phyloP scores from a whole-genome alignment of 257 asterid genomes.

The Oldenlandia corymbosa region DNA sequence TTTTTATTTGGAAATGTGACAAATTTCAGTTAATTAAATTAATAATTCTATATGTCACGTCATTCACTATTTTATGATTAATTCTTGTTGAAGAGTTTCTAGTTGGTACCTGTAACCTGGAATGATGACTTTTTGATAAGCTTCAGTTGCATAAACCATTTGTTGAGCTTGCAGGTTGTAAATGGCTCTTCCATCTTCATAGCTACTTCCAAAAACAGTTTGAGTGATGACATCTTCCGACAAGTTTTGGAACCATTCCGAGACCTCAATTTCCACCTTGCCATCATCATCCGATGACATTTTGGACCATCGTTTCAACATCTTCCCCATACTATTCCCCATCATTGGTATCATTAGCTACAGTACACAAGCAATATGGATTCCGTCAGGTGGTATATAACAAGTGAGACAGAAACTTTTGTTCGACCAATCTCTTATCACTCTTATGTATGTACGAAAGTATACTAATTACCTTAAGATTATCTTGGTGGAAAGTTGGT shows the following conservation, averaged over 20 bases:
- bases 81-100: background rate
- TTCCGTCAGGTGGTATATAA: no score
- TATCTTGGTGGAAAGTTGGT: slow-evolving; percentile 73
- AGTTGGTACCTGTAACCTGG: slow-evolving; percentile 66
- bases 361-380: no score
- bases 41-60: background rate
- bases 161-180: slow-evolving; percentile 74
- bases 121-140: slow-evolving; percentile 60
- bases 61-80: no score
- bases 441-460: no score
- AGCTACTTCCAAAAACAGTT: slow-evolving; percentile 73
- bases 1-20: no score
- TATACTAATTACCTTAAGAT: slow-evolving; percentile 54
- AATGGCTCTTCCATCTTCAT: slow-evolving; percentile 66
- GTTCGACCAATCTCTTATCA: no score
- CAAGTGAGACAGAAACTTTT: no score
- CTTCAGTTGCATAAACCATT: slow-evolving; percentile 71
- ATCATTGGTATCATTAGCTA: slow-evolving; percentile 76
- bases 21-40: no score
- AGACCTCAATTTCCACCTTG: slow-evolving; percentile 61
- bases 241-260: slow-evolving; percentile 56
- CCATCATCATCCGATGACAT: slow-evolving; percentile 39
- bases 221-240: slow-evolving; percentile 67
- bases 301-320: slow-evolving; percentile 54
- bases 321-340: slow-evolving; percentile 57